Evolutionary conservation across 2,329 filamentous ascomycete genomes (phyloP).

Genomic region (Ophiostoma quercus): DNA sequence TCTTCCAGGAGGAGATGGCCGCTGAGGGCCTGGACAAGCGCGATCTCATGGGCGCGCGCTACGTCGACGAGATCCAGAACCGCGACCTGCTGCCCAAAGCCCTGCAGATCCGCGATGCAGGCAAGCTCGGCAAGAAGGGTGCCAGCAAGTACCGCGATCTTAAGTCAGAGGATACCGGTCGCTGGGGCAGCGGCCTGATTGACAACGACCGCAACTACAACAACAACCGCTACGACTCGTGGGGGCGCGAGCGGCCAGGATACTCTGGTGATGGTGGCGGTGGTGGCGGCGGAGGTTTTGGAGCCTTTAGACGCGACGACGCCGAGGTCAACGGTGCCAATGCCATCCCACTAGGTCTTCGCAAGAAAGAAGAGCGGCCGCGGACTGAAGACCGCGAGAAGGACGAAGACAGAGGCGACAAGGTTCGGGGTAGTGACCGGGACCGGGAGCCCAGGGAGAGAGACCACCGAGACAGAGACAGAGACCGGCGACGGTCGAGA

Average conservation of each 20-base stretch:
- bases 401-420: neutral
- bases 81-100: slow-evolving; percentile 82
- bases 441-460: slow-evolving; percentile 25
- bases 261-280: slow-evolving; percentile 29
- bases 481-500: neutral
- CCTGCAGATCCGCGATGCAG: slow-evolving; percentile 89
- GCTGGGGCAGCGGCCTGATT: slow-evolving; percentile 60
- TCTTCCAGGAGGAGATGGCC: slow-evolving; percentile 78
- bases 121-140: slow-evolving; percentile 87
- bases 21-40: slow-evolving; percentile 70
- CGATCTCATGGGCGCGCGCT: slow-evolving; percentile 79
- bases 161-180: slow-evolving; percentile 81
- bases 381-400: neutral
- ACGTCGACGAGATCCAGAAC: slow-evolving; percentile 77
- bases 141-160: slow-evolving; percentile 86
- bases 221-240: slow-evolving; percentile 28
- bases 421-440: slow-evolving; percentile 31
- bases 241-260: slow-evolving; percentile 23
- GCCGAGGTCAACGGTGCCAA: slow-evolving; percentile 60
- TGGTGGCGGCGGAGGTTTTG: slow-evolving; percentile 31
- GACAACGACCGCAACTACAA: slow-evolving; percentile 42
- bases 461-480: slow-evolving; percentile 20
- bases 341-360: slow-evolving; percentile 61
- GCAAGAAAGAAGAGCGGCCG: slow-evolving; percentile 36
- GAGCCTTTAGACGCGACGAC: slow-evolving; percentile 30